Conservation (phyloP, 2,329 filamentous ascomycete species). For the Sporothrix sp. region DNA sequence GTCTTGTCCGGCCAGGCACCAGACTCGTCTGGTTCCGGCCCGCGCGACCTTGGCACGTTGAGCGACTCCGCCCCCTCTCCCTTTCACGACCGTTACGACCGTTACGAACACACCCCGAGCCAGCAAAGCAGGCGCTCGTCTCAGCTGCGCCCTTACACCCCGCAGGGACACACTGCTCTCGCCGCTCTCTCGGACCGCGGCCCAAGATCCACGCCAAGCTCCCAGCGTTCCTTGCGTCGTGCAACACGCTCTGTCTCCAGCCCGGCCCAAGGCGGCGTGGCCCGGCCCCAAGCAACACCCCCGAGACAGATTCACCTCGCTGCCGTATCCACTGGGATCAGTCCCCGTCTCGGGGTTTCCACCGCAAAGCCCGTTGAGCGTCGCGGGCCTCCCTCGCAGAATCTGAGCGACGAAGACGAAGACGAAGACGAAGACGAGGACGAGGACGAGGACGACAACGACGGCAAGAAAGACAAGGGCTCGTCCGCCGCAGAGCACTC, state of each 20-base stretch:
- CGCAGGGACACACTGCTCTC: constrained; percentile 14
- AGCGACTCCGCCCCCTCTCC: constrained; percentile 9
- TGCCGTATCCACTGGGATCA: constrained; percentile 39
- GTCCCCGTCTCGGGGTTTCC: constrained; percentile 31
- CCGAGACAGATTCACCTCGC: constrained; percentile 34
- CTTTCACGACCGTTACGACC: constrained; percentile 46
- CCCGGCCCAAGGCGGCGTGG: no score
- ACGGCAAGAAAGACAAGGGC: constrained; percentile 23
- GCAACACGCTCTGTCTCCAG: constrained; percentile 41
- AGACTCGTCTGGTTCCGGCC: constrained; percentile 16
- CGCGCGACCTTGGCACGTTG: constrained; percentile 13
- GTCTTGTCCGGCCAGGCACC: constrained; percentile 15
- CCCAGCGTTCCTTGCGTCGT: constrained; percentile 39
- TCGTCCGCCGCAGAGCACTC: constrained; percentile 23
- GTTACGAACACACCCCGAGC: constrained; percentile 37
- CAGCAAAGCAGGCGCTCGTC: constrained; percentile 31
- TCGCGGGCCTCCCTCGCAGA: constrained; percentile 36
- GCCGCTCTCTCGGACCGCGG: constrained; percentile 15
- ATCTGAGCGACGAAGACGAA: constrained; percentile 37
- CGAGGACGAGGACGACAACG: constrained; percentile 32
- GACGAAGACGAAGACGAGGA: constrained; percentile 22
- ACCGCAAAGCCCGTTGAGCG: constrained; percentile 23
- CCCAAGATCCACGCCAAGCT: constrained; percentile 38
- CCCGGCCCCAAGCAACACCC: constrained; percentile 2
- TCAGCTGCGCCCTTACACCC: constrained; percentile 27